Conservation (phyloP, 208 protist species). For the Crithidia thermophila region DNA sequence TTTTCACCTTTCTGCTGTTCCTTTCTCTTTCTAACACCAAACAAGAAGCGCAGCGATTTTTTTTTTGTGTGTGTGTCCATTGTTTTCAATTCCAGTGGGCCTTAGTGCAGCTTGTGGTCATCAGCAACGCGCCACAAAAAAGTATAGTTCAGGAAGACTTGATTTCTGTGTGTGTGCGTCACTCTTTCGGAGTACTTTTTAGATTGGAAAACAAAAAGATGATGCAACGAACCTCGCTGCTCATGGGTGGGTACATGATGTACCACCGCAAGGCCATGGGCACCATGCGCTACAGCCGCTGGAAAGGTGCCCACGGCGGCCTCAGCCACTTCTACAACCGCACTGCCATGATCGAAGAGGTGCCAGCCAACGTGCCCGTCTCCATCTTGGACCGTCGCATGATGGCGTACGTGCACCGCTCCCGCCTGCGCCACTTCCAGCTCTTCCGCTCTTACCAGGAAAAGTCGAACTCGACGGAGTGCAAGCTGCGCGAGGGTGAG, state of each 20-base stretch:
- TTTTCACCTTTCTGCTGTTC: not conserved
- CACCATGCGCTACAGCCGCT: slow-evolving; percentile 86
- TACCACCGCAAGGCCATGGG: slow-evolving; percentile 90
- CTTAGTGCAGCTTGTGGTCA: no score
- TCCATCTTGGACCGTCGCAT: slow-evolving; percentile 82
- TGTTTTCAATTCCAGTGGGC: no score
- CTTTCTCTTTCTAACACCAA: slow-evolving; percentile 10
- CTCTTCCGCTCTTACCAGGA: slow-evolving; percentile 91
- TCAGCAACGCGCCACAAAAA: not conserved
- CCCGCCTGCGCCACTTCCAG: slow-evolving; percentile 84
- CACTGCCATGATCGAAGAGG: slow-evolving; percentile 83
- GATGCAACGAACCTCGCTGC: slow-evolving; percentile 44
- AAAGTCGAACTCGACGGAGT: slow-evolving; percentile 86
- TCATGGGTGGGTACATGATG: slow-evolving; percentile 83
- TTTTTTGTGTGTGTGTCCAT: no score
- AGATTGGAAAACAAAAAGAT: slow-evolving; percentile 27
- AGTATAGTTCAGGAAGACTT: not conserved
- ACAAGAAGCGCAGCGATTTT: no score
- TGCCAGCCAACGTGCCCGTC: slow-evolving; percentile 69
- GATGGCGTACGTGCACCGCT: slow-evolving; percentile 90
- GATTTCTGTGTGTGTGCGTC: no score
- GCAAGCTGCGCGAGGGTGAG: slow-evolving; percentile 83
- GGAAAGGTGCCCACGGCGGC: slow-evolving; percentile 75
- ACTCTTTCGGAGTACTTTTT: slow-evolving; percentile 7
- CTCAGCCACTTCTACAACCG: slow-evolving; percentile 88